Evolutionary conservation across 192 early-diverging fungal genomes (phyloP).

Genomic region (Chytriomyces sp.): DNA sequence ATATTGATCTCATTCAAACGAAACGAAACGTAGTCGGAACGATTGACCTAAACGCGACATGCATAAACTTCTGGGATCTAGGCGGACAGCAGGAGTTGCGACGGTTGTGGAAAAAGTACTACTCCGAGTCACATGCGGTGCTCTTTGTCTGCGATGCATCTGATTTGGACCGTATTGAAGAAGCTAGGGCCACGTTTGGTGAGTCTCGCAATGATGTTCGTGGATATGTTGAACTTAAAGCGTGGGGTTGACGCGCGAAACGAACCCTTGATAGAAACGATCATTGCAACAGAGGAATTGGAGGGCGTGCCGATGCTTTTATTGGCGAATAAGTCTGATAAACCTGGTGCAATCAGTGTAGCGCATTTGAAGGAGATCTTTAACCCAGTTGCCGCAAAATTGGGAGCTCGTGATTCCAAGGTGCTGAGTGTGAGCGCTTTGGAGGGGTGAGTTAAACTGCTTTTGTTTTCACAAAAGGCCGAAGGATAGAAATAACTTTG

Average conservation of each 20-base stretch:
- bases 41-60: conserved; percentile 66
- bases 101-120: conserved; percentile 93
- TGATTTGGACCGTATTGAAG: conserved; percentile 78
- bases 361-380: conserved; percentile 90
- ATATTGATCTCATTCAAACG: background rate
- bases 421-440: conserved; percentile 83
- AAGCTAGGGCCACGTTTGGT: conserved; percentile 77
- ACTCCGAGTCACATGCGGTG: conserved; percentile 87
- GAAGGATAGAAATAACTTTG: too few relatives aligned
- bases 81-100: conserved; percentile 90
- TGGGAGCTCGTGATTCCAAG: conserved; percentile 85
- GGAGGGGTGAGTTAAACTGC: conserved; percentile 66
- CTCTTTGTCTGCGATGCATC: conserved; percentile 92
- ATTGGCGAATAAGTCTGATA: conserved; percentile 93
- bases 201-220: too few relatives aligned
- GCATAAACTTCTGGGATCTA: conserved; percentile 93
- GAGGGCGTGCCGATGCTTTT: conserved; percentile 89
- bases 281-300: conserved; percentile 73
- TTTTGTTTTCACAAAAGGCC: too few relatives aligned
- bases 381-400: conserved; percentile 78
- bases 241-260: conserved; percentile 34
- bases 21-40: conserved; percentile 64
- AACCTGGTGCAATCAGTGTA: conserved; percentile 65
- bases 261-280: conserved; percentile 57
- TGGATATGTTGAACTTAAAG: too few relatives aligned